Evolutionary conservation across 176 grass and related monocot genomes (phyloP).

Genomic region (Triticum turgidum): DNA sequence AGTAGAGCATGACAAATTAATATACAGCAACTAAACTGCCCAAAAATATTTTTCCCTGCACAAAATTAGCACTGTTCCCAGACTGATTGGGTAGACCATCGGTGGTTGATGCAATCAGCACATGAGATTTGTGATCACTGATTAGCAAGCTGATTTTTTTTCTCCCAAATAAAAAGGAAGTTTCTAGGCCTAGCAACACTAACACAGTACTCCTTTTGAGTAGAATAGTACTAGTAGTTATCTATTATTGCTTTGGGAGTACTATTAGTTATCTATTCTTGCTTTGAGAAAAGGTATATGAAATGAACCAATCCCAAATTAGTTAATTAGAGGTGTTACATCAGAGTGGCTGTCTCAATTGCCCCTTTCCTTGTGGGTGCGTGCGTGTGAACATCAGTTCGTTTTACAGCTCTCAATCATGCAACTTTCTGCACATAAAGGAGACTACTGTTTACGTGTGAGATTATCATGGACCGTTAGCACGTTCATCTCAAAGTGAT

Average conservation of each 20-base stretch:
- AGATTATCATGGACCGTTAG: not conserved
- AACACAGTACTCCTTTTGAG: not conserved
- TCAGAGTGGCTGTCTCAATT: not conserved
- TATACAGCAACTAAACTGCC: not conserved
- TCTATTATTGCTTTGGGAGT: not conserved
- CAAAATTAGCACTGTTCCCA: not conserved
- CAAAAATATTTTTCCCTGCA: not conserved
- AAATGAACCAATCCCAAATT: not conserved
- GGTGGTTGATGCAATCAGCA: not conserved
- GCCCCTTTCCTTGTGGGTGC: not conserved
- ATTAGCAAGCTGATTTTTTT: not conserved
- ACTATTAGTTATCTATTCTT: not conserved
- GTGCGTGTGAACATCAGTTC: slow-evolving; percentile 5
- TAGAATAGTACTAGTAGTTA: not conserved
- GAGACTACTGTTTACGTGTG: not conserved
- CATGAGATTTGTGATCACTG: not conserved
- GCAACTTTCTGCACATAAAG: not conserved
- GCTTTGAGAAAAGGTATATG: not conserved
- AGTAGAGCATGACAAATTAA: not conserved
- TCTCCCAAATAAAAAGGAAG: not conserved
- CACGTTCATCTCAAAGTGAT: not conserved
- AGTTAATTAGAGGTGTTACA: not conserved
- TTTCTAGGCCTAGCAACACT: not conserved
- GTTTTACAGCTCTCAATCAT: slow-evolving; percentile 23
- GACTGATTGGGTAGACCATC: not conserved